Conservation (phyloP, 805 yeast genomes). For the Yamadazyma endophytica region DNA sequence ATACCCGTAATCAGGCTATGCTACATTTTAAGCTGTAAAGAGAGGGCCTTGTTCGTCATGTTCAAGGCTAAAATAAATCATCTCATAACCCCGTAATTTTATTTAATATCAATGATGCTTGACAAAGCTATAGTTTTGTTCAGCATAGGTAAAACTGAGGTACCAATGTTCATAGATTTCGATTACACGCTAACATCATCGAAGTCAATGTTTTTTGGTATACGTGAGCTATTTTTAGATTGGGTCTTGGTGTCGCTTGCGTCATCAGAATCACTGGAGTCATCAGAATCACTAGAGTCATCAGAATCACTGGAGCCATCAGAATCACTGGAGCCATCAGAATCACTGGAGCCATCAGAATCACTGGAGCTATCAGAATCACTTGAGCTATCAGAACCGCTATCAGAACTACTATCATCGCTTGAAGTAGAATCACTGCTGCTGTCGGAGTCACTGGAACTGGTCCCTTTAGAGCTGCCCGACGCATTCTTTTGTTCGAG, state of each 20-base stretch:
- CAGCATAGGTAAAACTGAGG: too few relatives aligned
- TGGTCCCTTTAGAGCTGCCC: not conserved
- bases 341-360: not conserved
- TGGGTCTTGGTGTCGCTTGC: conserved; percentile 5
- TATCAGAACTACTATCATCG: conserved; percentile 3
- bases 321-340: conserved; percentile 1
- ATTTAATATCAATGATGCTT: too few relatives aligned
- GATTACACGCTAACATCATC: too few relatives aligned
- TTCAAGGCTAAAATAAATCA: too few relatives aligned
- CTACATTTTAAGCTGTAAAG: too few relatives aligned
- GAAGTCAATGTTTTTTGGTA: conserved; percentile 1
- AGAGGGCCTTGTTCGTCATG: too few relatives aligned
- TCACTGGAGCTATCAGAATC: conserved; percentile 3
- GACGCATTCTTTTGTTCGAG: conserved; percentile 7
- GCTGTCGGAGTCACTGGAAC: conserved; percentile 1
- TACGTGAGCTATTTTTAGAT: conserved; percentile 7
- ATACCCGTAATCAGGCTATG: too few relatives aligned
- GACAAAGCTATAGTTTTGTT: too few relatives aligned
- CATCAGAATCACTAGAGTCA: too few relatives aligned
- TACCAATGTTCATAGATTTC: too few relatives aligned
- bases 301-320: conserved; percentile 1
- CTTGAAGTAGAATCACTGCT: not conserved
- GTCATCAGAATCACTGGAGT: conserved; percentile 1
- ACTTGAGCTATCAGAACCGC: conserved; percentile 1
- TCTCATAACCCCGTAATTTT: too few relatives aligned